Percentiles rank a stretch among this genome's conserved stretches.
Evolutionary conservation across 2,329 filamentous ascomycete species (phyloP).

Genomic region (Arthrocladium fulminans): DNA sequence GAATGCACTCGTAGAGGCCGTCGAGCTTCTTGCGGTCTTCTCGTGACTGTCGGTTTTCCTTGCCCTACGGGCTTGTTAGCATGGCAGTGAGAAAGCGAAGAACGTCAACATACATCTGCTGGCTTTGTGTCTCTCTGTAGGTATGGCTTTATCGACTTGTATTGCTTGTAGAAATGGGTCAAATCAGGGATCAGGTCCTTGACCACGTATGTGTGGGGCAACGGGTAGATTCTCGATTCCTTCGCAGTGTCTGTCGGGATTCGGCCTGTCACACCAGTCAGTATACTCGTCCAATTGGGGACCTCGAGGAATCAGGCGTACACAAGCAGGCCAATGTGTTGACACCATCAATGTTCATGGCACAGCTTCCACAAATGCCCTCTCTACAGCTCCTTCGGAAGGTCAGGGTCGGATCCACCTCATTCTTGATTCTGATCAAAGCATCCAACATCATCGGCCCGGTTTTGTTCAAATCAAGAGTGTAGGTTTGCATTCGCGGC

Average conservation of each 20-base stretch:
- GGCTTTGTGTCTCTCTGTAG: conserved; percentile 81
- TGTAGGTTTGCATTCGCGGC: conserved; percentile 91
- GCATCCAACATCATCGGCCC: conserved; percentile 98
- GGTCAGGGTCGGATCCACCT: conserved; percentile 90
- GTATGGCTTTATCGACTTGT: conserved; percentile 99
- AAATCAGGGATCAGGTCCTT: conserved; percentile 97
- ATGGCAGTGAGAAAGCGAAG: no score
- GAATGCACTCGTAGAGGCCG: conserved; percentile 97
- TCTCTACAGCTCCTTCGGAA: conserved; percentile 95
- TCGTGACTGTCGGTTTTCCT: conserved; percentile 83
- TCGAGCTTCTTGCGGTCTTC: conserved; percentile 94
- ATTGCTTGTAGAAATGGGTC: conserved; percentile 99
- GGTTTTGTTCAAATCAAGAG: conserved; percentile 95
- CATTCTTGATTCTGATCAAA: conserved; percentile 97
- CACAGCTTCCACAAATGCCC: conserved; percentile 96
- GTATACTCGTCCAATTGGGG: conserved; percentile 12
- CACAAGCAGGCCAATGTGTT: conserved; percentile 97
- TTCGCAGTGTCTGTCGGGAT: conserved; percentile 74
- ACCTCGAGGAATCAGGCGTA: conserved; percentile 44
- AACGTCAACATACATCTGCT: conserved; percentile 53
- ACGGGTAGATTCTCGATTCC: conserved; percentile 90
- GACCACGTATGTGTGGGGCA: conserved; percentile 97
- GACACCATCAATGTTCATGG: conserved; percentile 99
- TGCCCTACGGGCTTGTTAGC: conserved; percentile 52
- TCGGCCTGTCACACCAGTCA: conserved; percentile 55